phyloP scores from a whole-genome alignment of 768 basidiomycete species.

The Sarcomyxa edulis region DNA sequence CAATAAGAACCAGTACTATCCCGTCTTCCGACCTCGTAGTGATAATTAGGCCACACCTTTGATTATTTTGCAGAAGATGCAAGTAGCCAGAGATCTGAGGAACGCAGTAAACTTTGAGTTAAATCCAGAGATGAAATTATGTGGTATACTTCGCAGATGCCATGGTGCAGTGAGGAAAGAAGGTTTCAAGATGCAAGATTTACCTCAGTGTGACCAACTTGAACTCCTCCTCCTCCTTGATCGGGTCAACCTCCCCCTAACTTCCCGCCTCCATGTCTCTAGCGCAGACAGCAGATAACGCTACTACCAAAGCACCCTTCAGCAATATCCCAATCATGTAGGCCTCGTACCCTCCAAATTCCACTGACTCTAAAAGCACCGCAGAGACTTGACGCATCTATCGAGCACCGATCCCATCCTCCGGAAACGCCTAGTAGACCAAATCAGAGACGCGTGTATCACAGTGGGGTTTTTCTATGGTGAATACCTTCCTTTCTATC shows the following conservation, averaged over 20 bases:
- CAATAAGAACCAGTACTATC: neutral
- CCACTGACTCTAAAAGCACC: neutral
- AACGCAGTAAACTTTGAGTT: too few relatives aligned
- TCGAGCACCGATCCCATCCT: conserved; percentile 27
- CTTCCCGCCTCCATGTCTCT: too few relatives aligned
- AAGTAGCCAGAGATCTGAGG: conserved; percentile 50
- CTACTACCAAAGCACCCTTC: conserved; percentile 17
- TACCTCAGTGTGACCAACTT: too few relatives aligned
- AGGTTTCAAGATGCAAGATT: neutral
- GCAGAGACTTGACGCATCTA: conserved; percentile 41
- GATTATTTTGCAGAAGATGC: conserved; percentile 95
- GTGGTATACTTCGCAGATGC: neutral
- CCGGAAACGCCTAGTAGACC: conserved; percentile 41
- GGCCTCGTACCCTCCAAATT: neutral
- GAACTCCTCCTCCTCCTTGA: too few relatives aligned
- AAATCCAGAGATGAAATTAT: neutral
- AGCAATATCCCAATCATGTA: conserved; percentile 32
- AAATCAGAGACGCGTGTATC: conserved; percentile 72
- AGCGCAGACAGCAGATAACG: too few relatives aligned
- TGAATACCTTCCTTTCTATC: too few relatives aligned
- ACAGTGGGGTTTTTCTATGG: conserved; percentile 85
- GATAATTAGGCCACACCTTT: conserved; percentile 48
- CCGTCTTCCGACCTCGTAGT: neutral
- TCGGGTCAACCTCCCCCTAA: too few relatives aligned
- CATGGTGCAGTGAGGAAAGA: neutral